A percentile compares a stretch with the other conserved stretches of the same genome.
Conservation (phyloP, 441 rosid genomes). For the Croton laevigatus region DNA sequence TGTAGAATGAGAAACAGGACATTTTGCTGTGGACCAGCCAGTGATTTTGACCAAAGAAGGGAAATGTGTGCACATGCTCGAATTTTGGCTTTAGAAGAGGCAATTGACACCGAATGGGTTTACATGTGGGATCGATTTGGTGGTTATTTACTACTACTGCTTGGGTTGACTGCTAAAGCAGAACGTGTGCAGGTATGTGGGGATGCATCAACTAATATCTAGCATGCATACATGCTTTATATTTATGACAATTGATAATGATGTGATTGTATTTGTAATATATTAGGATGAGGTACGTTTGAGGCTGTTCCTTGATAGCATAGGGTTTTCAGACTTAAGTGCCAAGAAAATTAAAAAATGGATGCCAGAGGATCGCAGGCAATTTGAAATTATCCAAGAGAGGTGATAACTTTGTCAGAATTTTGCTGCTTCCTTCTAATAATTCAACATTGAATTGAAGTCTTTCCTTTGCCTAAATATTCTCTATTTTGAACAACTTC, state of each 20-base stretch:
- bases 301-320: slow-evolving; percentile 99
- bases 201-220: slow-evolving; percentile 12
- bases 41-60: slow-evolving; percentile 82
- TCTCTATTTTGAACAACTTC: slow-evolving; percentile 10
- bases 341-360: slow-evolving; percentile 99
- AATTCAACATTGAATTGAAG: slow-evolving; percentile 5
- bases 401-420: slow-evolving; percentile 48
- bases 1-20: slow-evolving; percentile 58
- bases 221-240: slow-evolving; percentile 18
- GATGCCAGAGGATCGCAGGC: slow-evolving; percentile 99
- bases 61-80: slow-evolving; percentile 99
- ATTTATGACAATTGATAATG: slow-evolving; percentile 15
- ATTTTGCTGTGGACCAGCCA: slow-evolving; percentile 56
- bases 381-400: slow-evolving; percentile 98
- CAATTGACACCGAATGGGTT: slow-evolving; percentile 99
- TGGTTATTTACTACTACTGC: slow-evolving; percentile 91
- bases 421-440: slow-evolving; percentile 15
- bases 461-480: slow-evolving; percentile 16
- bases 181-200: slow-evolving; percentile 90
- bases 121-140: slow-evolving; percentile 99
- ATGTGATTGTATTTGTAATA: slow-evolving; percentile 17
- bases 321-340: slow-evolving; percentile 96
- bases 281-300: slow-evolving; percentile 96
- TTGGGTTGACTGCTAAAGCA: slow-evolving; percentile 99
- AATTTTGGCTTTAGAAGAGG: slow-evolving; percentile 98